Conservation (phyloP, 768 basidiomycete species). For the Termitomyces sp. region DNA sequence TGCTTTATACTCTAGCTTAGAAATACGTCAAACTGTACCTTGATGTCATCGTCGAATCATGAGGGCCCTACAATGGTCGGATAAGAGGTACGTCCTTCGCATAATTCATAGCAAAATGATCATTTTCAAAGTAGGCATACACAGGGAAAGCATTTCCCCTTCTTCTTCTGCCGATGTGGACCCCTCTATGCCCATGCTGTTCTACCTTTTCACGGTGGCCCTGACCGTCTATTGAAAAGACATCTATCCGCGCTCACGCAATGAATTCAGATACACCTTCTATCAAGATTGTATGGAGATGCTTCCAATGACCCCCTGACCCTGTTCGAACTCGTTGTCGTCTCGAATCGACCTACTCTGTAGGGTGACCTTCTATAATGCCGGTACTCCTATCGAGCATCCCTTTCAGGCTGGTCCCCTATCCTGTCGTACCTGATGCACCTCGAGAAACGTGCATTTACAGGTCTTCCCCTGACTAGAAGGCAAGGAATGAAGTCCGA, state of each 20-base stretch:
- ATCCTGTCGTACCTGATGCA: conserved; percentile 92
- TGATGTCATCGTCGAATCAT: conserved; percentile 63
- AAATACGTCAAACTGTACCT: conserved; percentile 36
- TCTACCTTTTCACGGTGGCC: conserved; percentile 68
- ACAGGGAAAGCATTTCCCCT: conserved; percentile 78
- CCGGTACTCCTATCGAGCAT: conserved; percentile 84
- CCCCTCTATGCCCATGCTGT: too few relatives aligned
- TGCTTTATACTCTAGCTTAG: conserved; percentile 37
- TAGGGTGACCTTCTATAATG: conserved; percentile 76
- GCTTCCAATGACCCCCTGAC: neutral
- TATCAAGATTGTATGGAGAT: conserved; percentile 63
- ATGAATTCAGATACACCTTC: conserved; percentile 66
- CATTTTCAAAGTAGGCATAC: conserved; percentile 54
- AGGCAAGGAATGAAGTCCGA: conserved; percentile 65
- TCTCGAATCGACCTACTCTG: conserved; percentile 61
- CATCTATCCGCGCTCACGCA: neutral
- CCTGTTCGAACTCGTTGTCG: neutral
- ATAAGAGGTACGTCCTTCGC: conserved; percentile 51
- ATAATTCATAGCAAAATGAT: neutral
- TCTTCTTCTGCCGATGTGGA: conserved; percentile 88
- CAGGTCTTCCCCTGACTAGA: conserved; percentile 51
- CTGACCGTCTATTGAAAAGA: neutral
- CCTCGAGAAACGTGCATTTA: conserved; percentile 77
- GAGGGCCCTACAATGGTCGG: conserved; percentile 81
- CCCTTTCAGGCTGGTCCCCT: conserved; percentile 69